Base-by-base conservation (phyloP, 1,139 yeast genomes). In the Sugiyamaella paludigena region DNA sequence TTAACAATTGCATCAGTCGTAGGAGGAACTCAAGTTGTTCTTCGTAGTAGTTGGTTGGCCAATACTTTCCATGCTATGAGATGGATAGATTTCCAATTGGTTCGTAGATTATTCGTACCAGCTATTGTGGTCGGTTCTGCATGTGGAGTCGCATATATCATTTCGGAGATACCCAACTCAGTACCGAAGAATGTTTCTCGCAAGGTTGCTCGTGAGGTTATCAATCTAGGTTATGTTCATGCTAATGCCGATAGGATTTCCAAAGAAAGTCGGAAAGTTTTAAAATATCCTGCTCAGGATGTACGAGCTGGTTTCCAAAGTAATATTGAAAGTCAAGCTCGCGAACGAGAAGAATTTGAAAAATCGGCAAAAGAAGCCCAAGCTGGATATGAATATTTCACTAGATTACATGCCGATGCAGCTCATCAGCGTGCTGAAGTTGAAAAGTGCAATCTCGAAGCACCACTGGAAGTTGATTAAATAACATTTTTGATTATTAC, bases 111-210 rank as follows among this genome's bases (percentile, higher is more conserved):
- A 15, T 72, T 75, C 1, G 60, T 70, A 1, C 87, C 84, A 0
- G 58, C 81, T 0, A 58, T 77, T 1, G 57, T 83, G 4, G 74
- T 83, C 12, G 78, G 79, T 1, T 70, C 82, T 4, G 77, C 83
- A 0, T 73, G 82, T 28, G 79, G 89, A 0, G 70, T 81, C 0
- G 82, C 83, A 37, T 88, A 87, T 60, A 66, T 89, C 52, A 70
- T 88, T 10, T 74, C 75, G 49, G 98, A 92, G 65, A 81, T 94
- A 13, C 97, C 97, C 1, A 79, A 85, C 58, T 96, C 98, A 0
- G 79, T 87, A 60, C 95, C 96, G 24, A 75, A 89, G 58, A 89
- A 89, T 51, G 77, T 89, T 53, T 88, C 95, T 0, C 74, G 76
- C 47, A 88, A 86, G 66, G 79, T 91, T 56, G 79, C 78, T 54